A percentile compares a stretch with the other conserved stretches of the same genome.
Conservation (phyloP, 768 basidiomycete species). For the Lentinula raphanica region DNA sequence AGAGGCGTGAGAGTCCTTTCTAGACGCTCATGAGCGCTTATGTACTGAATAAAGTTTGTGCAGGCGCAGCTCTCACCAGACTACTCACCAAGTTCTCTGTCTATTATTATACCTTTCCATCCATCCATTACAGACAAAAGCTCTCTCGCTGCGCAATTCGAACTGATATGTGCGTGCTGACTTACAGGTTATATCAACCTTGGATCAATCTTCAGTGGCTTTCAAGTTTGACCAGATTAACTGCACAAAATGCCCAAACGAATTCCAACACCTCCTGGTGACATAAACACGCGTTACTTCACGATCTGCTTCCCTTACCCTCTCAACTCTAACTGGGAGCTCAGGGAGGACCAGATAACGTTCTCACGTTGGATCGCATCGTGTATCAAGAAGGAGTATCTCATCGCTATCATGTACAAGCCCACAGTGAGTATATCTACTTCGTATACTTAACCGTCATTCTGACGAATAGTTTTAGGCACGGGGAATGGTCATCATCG, state of each 20-base stretch:
- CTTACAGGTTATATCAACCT: too few relatives aligned
- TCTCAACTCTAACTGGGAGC: slow-evolving; percentile 2
- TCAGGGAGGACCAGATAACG: neutral
- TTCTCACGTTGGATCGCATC: neutral
- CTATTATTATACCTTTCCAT: too few relatives aligned
- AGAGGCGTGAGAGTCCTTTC: too few relatives aligned
- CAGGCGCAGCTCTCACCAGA: too few relatives aligned
- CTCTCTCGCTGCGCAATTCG: too few relatives aligned
- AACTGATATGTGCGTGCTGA: too few relatives aligned
- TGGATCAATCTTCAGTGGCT: too few relatives aligned
- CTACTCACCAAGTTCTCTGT: too few relatives aligned
- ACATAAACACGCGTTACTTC: neutral
- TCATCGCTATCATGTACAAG: neutral
- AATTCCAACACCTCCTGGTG: neutral
- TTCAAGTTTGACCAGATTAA: too few relatives aligned
- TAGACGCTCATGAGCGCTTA: too few relatives aligned
- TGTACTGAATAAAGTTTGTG: too few relatives aligned
- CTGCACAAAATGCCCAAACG: neutral
- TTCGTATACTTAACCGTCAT: neutral
- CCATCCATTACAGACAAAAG: too few relatives aligned
- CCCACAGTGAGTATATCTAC: neutral
- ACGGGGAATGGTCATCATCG: slow-evolving; percentile 2
- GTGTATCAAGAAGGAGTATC: neutral
- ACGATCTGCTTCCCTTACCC: neutral
- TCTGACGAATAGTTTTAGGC: neutral